phyloP scores from a whole-genome alignment of 352 stramenopile species.

The Globisporangium parvum region DNA sequence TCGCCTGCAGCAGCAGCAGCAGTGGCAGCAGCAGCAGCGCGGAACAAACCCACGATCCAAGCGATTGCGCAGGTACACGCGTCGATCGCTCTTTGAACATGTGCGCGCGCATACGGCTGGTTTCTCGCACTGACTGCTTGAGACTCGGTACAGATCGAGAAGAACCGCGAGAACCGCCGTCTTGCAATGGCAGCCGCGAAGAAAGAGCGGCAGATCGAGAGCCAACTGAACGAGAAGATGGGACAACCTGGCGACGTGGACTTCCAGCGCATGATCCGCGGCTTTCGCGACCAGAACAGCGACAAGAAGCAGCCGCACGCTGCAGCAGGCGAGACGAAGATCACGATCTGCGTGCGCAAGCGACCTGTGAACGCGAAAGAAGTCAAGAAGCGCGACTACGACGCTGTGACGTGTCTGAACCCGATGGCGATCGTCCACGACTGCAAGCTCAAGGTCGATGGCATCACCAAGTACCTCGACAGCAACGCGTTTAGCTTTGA shows the following conservation, averaged over 20 bases:
- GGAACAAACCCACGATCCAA: conserved; percentile 55
- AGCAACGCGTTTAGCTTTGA: conserved; percentile 94
- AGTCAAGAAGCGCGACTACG: conserved; percentile 91
- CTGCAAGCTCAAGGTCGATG: conserved; percentile 97
- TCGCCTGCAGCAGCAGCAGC: conserved; percentile 6
- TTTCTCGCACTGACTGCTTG: neutral
- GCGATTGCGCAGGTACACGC: conserved; percentile 44
- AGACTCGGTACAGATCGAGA: conserved; percentile 49
- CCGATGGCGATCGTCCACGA: conserved; percentile 94
- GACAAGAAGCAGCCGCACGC: conserved; percentile 46
- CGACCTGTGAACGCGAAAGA: conserved; percentile 91
- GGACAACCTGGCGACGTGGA: conserved; percentile 86
- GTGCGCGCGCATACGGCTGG: neutral
- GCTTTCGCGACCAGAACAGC: conserved; percentile 74
- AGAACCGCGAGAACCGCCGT: conserved; percentile 78
- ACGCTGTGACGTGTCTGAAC: conserved; percentile 94
- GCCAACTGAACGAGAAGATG: conserved; percentile 67
- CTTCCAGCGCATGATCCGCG: conserved; percentile 89
- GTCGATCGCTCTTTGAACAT: too few species aligned
- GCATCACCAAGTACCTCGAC: conserved; percentile 98
- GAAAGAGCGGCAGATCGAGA: conserved; percentile 80
- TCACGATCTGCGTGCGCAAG: conserved; percentile 96
- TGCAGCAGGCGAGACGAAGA: conserved; percentile 70
- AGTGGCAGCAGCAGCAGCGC: conserved; percentile 12
- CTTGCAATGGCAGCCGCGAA: conserved; percentile 84